Base-by-base conservation (phyloP, 352 stramenopile genomes). In the Pythium phragmiticola region DNA sequence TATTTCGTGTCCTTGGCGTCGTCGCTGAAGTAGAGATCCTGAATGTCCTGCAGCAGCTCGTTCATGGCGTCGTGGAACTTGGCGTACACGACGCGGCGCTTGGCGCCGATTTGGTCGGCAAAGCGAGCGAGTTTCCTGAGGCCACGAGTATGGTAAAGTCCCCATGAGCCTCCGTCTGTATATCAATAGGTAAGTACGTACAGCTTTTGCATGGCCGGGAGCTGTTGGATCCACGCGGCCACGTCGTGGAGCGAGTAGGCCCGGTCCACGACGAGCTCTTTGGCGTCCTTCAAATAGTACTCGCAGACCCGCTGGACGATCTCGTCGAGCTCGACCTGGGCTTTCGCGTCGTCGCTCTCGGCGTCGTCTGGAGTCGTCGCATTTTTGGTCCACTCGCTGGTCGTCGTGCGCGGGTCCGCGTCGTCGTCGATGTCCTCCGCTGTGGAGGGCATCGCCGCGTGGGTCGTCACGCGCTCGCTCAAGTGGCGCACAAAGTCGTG, bases 161-260 rank as follows among this genome's bases (percentile, higher is more conserved):
- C 11, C 34, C 11, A 39, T 39, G 34, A 39, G 34, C 34, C 34
- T 13, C 28, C 8, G 5, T 46, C 8, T 8, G 1, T 46, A n/a
- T 46, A 9, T 46, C 39, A 46, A 46, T 7, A 46, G 17, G 9
- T n/a, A 19, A 39, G 7, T 39, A 71, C 79, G 49, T 75, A 93
- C 86, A 78, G 73, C 72, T 90, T 90, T 68, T 95, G 82, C 81
- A 93, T 92, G 43, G 81, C 75, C 17, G 82, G 86, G 17, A 93
- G 72, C 17, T 84, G 71, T 45, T 93, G 80, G 66, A 93, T 88
- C 86, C 82, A 95, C 30, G 57, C 61, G 9, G 82, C 78, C 42
- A 90, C 88, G 54, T 93, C 81, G 43, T 91, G 65, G n/a, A 90
- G 72, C 12, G 76, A 77, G 72, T 92, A 90, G 13, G 42, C 68